phyloP scores from a whole-genome alignment of 23 red algal genomes.

The Gracilaria domingensis region DNA sequence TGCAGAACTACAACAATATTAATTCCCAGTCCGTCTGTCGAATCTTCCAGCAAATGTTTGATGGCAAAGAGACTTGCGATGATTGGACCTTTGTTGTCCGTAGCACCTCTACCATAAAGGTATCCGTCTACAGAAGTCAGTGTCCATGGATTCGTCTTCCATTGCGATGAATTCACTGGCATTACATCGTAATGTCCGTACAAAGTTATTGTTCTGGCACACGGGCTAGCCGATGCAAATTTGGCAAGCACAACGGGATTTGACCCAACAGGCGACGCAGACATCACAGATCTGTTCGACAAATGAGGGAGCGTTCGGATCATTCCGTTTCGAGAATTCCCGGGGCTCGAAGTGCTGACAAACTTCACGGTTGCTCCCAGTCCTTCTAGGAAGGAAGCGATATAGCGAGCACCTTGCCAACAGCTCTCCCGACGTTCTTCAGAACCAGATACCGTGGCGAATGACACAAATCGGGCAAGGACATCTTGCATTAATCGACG shows the following conservation, averaged over 20 bases:
- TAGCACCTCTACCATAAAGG: constrained; percentile 89
- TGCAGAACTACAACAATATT: constrained; percentile 89
- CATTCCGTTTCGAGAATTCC: neutral
- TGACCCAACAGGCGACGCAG: constrained; percentile 3
- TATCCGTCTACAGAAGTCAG: constrained; percentile 83
- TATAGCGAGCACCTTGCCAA: constrained; percentile 79
- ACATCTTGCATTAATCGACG: constrained; percentile 71
- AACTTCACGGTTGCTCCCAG: constrained; percentile 70
- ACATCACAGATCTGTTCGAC: neutral
- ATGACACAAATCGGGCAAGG: constrained; percentile 60
- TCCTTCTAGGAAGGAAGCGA: constrained; percentile 66
- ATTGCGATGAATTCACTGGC: constrained; percentile 76
- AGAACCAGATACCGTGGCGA: constrained; percentile 65
- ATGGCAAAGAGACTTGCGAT: constrained; percentile 86
- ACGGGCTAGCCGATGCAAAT: constrained; percentile 46
- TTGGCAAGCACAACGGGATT: constrained; percentile 77
- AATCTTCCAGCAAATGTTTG: constrained; percentile 67
- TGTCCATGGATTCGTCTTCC: constrained; percentile 83
- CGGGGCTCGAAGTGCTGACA: neutral
- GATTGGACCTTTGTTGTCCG: constrained; percentile 98
- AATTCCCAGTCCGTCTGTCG: constrained; percentile 43
- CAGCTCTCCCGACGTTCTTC: constrained; percentile 66
- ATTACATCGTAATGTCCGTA: constrained; percentile 98
- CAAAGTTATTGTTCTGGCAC: constrained; percentile 78
- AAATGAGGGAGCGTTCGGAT: neutral